Conservation (phyloP, 2,329 filamentous ascomycete genomes). For the Talaromyces sp. region DNA sequence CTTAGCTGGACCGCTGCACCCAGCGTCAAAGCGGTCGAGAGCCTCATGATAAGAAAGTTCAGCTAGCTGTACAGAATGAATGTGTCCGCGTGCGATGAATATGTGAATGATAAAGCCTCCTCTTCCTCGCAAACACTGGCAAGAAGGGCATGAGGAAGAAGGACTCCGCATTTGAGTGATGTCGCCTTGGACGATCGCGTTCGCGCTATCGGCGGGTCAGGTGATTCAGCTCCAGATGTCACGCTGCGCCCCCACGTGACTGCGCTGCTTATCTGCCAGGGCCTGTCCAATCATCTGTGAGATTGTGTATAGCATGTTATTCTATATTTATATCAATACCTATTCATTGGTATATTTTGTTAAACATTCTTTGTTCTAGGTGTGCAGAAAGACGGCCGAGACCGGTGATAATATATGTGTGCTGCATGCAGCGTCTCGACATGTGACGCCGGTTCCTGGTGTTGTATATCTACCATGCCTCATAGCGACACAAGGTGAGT, state of each 20-base stretch:
- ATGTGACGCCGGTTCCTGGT: too few species aligned
- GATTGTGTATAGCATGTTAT: too few species aligned
- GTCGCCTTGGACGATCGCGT: background rate
- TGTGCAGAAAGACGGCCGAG: too few species aligned
- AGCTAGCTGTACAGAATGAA: background rate
- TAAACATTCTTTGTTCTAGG: too few species aligned
- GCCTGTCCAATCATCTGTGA: too few species aligned
- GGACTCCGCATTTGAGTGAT: background rate
- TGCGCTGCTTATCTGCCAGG: too few species aligned
- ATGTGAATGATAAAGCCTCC: background rate
- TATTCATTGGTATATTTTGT: too few species aligned
- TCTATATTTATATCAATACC: too few species aligned
- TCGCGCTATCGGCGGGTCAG: background rate
- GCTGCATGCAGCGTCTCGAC: too few species aligned
- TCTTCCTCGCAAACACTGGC: background rate
- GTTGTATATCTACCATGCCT: too few species aligned
- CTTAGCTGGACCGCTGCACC: constrained; percentile 7
- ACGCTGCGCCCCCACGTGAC: background rate
- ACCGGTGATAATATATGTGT: too few species aligned
- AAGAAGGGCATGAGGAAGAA: background rate
- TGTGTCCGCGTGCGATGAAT: background rate
- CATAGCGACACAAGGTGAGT: too few species aligned
- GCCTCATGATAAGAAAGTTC: constrained; percentile 2
- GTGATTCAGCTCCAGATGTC: background rate
- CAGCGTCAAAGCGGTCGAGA: constrained; percentile 4